A percentile compares a stretch with the other conserved stretches of the same genome.
Conservation (phyloP, 129 eudicot genomes). For the Pittosporum tobira region DNA sequence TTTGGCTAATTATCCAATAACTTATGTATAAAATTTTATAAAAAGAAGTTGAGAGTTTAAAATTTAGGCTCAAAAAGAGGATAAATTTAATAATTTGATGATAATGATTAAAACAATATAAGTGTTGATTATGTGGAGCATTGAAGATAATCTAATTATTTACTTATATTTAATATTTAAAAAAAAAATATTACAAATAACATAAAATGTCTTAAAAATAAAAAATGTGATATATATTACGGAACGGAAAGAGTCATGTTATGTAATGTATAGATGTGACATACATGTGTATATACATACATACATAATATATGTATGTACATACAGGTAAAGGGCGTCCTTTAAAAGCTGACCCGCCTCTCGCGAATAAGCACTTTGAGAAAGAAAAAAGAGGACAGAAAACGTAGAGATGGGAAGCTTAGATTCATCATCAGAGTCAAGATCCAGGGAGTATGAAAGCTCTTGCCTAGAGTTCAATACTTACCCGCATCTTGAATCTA, state of each 20-base stretch:
- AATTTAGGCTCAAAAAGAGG: too few species aligned
- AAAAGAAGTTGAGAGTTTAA: too few species aligned
- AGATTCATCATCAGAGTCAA: slow-evolving; percentile 21
- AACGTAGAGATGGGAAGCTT: slow-evolving; percentile 30
- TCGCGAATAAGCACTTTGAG: slow-evolving; percentile 22
- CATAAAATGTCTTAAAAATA: too few species aligned
- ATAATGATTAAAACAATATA: too few species aligned
- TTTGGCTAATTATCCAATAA: too few species aligned
- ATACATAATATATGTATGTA: slow-evolving; percentile 7
- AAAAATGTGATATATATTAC: not conserved
- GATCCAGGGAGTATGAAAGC: slow-evolving; percentile 18
- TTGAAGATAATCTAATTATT: too few species aligned
- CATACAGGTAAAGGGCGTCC: slow-evolving; percentile 2
- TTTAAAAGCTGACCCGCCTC: slow-evolving; percentile 32
- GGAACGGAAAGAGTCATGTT: too few species aligned
- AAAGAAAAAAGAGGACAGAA: not conserved
- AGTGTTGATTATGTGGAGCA: too few species aligned
- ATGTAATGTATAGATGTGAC: not conserved
- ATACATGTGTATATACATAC: not conserved
- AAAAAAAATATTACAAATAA: too few species aligned
- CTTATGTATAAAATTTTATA: too few species aligned
- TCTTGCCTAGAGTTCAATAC: slow-evolving; percentile 13
- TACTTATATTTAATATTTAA: too few species aligned
- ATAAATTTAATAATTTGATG: too few species aligned
- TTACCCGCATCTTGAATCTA: slow-evolving; percentile 18